Percentiles rank a stretch among this genome's conserved stretches.
These are phyloP conservation scores for Akanthomyces dipterigenus DNA, from an alignment of 2,329 filamentous ascomycete genomes.

Conservation along the genomic window DNA sequence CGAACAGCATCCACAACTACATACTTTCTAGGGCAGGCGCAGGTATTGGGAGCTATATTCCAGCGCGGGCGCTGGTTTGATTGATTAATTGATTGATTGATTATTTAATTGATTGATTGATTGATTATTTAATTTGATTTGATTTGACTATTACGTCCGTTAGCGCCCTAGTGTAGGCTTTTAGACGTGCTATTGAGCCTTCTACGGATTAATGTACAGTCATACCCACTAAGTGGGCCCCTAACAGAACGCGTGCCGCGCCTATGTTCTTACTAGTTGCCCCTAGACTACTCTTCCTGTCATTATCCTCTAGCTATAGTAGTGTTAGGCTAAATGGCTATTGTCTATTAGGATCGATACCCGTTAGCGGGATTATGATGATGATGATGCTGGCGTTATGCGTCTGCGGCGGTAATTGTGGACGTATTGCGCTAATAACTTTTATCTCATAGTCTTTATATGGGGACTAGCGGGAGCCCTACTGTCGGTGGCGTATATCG, in stretches of 20 bases:
- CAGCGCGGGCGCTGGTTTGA: too few relatives aligned
- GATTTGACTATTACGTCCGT: slow-evolving; percentile 1
- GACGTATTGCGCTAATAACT: too few relatives aligned
- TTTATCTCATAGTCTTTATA: too few relatives aligned
- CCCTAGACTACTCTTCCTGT: background rate
- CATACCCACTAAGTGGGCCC: too few relatives aligned
- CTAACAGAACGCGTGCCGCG: too few relatives aligned
- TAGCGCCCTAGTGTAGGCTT: background rate
- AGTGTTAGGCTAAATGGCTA: background rate
- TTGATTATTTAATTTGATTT: too few relatives aligned
- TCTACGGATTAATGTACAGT: background rate
- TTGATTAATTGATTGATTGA: too few relatives aligned
- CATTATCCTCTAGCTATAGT: slow-evolving; percentile 1
- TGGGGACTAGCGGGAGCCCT: background rate
- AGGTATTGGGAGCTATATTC: too few relatives aligned
- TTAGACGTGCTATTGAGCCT: background rate
- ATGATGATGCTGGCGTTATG: background rate
- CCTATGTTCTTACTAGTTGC: slow-evolving; percentile 1
- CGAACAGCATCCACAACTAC: too few relatives aligned
- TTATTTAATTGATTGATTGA: too few relatives aligned
- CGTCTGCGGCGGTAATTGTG: too few relatives aligned
- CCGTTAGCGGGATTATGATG: background rate
- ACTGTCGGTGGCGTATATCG: background rate
- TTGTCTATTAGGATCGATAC: background rate
- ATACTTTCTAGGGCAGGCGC: too few relatives aligned